Evolutionary conservation across 371 early-diverging fungal species (phyloP).

Genomic region (Cokeromyces recurvatus): DNA sequence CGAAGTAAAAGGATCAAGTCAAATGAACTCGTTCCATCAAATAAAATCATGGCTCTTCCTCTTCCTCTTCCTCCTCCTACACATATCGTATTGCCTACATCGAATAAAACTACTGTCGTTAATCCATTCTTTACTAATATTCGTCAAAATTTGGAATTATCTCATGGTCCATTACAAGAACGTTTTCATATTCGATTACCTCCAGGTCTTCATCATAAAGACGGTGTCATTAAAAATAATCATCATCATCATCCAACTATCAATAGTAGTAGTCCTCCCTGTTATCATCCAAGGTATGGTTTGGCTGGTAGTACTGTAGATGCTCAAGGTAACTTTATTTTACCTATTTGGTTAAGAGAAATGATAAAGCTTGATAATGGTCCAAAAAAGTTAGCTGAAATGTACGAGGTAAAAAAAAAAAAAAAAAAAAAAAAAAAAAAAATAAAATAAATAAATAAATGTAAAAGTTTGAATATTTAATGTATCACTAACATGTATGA

Average conservation of each 20-base stretch:
- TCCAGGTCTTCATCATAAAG: not conserved
- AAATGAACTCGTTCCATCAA: not conserved
- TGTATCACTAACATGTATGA: too few species aligned
- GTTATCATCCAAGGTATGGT: constrained; percentile 16
- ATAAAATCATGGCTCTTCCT: too few species aligned
- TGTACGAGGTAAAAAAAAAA: constrained; percentile 20
- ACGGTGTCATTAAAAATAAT: constrained; percentile 1
- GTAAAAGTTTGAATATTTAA: too few species aligned
- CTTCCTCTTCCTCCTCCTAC: too few species aligned
- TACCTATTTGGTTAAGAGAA: constrained; percentile 18
- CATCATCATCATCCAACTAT: not conserved
- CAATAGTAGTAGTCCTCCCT: not conserved
- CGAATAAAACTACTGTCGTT: not conserved
- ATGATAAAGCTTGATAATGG: constrained; percentile 12
- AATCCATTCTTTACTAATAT: constrained; percentile 38
- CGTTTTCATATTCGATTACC: constrained; percentile 26
- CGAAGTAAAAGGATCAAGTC: too few species aligned
- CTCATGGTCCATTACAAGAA: constrained; percentile 27
- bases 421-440: not conserved
- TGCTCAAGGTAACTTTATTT: constrained; percentile 9
- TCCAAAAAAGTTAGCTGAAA: constrained; percentile 22
- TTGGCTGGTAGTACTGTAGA: constrained; percentile 16
- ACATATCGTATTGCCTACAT: not conserved
- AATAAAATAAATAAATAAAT: not conserved
- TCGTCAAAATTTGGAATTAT: constrained; percentile 32